These are phyloP conservation scores for Talaromyces rugulosus DNA, from an alignment of 2,329 filamentous ascomycete species.

Conservation along the genomic window DNA sequence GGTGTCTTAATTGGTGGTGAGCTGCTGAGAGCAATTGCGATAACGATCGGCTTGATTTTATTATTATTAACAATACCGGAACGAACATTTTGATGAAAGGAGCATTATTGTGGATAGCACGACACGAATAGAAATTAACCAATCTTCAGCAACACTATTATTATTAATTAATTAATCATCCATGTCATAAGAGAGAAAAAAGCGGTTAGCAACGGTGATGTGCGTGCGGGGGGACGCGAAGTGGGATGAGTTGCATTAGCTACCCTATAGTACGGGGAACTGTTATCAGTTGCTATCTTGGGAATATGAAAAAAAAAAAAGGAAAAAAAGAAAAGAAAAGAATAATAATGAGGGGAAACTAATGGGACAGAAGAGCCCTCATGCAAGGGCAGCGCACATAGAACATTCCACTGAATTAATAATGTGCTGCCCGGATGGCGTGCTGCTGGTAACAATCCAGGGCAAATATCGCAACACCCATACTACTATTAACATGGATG, in stretches of 20 bases:
- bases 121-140: not conserved
- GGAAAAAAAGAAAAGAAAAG: no score
- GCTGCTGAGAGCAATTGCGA: not conserved
- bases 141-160: no score
- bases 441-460: not conserved
- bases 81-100: not conserved
- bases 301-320: no score
- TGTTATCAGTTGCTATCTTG: not conserved
- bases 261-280: not conserved
- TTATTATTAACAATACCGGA: no score
- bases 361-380: not conserved
- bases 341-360: no score
- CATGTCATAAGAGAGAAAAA: not conserved
- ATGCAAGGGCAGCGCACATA: not conserved
- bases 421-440: not conserved
- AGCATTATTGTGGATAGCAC: not conserved
- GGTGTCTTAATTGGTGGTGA: conserved; percentile 45
- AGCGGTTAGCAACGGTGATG: not conserved
- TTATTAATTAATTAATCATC: no score
- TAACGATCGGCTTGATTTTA: no score
- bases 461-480: no score
- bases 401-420: not conserved
- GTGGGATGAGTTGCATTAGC: not conserved
- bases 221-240: not conserved
- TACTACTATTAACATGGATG: not conserved